These are phyloP conservation scores for Aegilops tauschii DNA, from an alignment of 176 grass and related monocot genomes.

Conservation along the genomic window DNA sequence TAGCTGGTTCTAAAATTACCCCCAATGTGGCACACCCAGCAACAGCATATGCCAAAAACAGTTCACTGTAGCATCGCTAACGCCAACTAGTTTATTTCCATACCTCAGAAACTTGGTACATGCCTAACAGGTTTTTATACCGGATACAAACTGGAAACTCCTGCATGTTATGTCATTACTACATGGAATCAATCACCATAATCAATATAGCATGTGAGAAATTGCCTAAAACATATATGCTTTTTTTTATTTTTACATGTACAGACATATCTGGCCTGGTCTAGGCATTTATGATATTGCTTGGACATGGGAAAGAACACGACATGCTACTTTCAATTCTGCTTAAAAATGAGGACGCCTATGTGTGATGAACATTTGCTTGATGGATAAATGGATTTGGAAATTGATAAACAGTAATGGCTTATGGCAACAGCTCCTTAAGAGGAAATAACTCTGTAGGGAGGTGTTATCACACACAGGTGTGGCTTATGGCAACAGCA, in stretches of 20 bases:
- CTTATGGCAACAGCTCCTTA: not conserved
- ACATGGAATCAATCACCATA: not conserved
- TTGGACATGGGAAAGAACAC: not conserved
- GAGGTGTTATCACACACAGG: not conserved
- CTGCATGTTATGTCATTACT: not conserved
- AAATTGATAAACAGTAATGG: not conserved
- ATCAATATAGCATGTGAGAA: not conserved
- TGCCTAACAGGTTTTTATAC: not conserved
- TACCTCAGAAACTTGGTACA: not conserved
- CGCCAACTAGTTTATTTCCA: not conserved
- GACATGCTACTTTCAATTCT: not conserved
- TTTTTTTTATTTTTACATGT: not conserved
- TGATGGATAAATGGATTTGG: not conserved
- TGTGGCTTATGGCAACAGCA: not conserved
- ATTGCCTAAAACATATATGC: not conserved
- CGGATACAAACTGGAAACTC: not conserved
- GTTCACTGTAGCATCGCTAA: not conserved
- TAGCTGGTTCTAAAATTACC: too few relatives aligned
- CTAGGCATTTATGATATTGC: not conserved
- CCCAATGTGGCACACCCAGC: too few relatives aligned
- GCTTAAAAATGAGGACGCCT: not conserved
- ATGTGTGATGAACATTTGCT: not conserved
- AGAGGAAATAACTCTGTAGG: not conserved
- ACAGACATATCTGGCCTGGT: not conserved
- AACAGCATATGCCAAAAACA: not conserved